phyloP scores from a whole-genome alignment of 495 filamentous ascomycete species.

The Hypoxylon lienhwacheense region DNA sequence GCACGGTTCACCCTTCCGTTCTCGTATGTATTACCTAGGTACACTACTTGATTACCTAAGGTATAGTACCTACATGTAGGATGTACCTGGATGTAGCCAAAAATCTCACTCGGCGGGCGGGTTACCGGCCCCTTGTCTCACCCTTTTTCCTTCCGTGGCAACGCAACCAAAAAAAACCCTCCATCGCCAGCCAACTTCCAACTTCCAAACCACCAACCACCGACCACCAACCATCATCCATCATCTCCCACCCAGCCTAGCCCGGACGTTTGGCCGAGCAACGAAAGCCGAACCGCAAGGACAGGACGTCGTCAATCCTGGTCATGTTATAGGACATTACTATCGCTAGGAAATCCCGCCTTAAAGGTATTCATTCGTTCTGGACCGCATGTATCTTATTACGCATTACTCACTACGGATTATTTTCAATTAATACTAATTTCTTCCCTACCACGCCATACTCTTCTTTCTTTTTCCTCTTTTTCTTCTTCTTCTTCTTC shows the following conservation, averaged over 20 bases:
- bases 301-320: slow-evolving; percentile 2
- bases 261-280: slow-evolving; percentile 31
- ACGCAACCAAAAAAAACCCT: slow-evolving; percentile 1
- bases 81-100: not conserved
- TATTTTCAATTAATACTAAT: slow-evolving; percentile 33
- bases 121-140: slow-evolving; percentile 12
- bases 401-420: slow-evolving; percentile 11
- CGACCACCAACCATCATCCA: not conserved
- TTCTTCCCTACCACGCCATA: not conserved
- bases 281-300: slow-evolving; percentile 17
- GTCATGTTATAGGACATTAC: slow-evolving; percentile 23
- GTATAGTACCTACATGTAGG: too few relatives aligned
- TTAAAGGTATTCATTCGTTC: slow-evolving; percentile 32
- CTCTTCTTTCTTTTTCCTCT: slow-evolving; percentile 18
- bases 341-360: not conserved
- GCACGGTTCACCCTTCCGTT: slow-evolving; percentile 17
- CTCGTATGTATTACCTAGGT: not conserved
- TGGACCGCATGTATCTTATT: not conserved
- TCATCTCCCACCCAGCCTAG: slow-evolving; percentile 2
- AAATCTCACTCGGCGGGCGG: not conserved
- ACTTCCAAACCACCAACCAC: not conserved
- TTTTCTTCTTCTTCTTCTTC: slow-evolving; percentile 9
- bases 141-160: slow-evolving; percentile 28
- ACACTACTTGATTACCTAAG: not conserved
- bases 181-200: slow-evolving; percentile 8